Conservation (phyloP, 306 rosid species). For the Vigna nakashimae region DNA sequence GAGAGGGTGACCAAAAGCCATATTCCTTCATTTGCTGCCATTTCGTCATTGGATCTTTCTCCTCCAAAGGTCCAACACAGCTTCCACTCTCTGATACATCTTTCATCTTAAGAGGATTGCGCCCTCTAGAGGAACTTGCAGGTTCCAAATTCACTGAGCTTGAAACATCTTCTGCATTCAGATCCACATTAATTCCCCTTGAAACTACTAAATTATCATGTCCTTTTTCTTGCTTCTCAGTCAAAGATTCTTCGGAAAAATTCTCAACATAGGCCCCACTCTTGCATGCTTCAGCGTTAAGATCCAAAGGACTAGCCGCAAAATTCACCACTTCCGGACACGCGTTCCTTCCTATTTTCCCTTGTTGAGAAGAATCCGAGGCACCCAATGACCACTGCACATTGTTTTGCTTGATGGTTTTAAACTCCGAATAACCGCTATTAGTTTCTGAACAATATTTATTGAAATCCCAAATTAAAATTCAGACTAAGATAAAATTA, state of each 20-base stretch:
- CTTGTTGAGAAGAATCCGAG: constrained; percentile 52
- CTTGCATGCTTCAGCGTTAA: constrained; percentile 56
- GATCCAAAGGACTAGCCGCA: constrained; percentile 54
- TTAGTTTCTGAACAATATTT: constrained; percentile 39
- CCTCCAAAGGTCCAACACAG: constrained; percentile 67
- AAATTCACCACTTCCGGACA: constrained; percentile 22
- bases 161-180: constrained; percentile 73
- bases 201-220: constrained; percentile 37
- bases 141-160: constrained; percentile 57
- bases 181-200: constrained; percentile 65
- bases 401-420: constrained; percentile 46
- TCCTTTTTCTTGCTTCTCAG: constrained; percentile 46
- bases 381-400: constrained; percentile 45
- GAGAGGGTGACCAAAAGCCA: constrained; percentile 85
- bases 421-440: constrained; percentile 19
- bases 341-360: constrained; percentile 41
- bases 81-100: constrained; percentile 86
- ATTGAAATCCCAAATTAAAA: constrained; percentile 10
- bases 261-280: constrained; percentile 48
- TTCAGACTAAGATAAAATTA: constrained; percentile 2
- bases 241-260: constrained; percentile 32
- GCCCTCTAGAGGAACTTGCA: constrained; percentile 50
- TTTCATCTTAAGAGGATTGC: constrained; percentile 55
- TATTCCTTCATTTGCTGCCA: constrained; percentile 95
- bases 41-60: constrained; percentile 67